phyloP scores from a whole-genome alignment of 306 rosid species.

The Vigna mungo region DNA sequence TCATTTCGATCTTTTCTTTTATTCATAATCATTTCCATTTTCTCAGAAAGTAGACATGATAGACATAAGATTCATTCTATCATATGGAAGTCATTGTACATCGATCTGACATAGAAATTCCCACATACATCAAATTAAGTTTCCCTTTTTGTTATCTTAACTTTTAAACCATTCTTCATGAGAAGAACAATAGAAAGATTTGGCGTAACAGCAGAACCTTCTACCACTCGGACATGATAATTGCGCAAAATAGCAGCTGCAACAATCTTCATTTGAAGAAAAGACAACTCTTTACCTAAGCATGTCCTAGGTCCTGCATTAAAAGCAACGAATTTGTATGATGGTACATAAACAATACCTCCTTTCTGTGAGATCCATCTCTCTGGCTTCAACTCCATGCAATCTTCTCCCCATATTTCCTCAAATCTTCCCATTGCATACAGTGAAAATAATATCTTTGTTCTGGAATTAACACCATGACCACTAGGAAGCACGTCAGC shows the following conservation, averaged over 20 bases:
- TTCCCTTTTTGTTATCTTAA: conserved; percentile 39
- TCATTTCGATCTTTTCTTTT: no score
- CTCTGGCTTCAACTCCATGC: conserved; percentile 68
- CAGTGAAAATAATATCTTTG: conserved; percentile 35
- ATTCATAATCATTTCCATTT: no score
- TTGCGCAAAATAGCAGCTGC: conserved; percentile 43
- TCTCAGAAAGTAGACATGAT: no score
- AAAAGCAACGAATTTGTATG: conserved; percentile 58
- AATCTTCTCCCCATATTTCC: conserved; percentile 62
- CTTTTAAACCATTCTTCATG: conserved; percentile 59
- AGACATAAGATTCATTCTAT: no score
- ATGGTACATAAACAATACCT: conserved; percentile 43
- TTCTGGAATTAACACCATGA: conserved; percentile 33
- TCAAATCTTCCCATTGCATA: conserved; percentile 67
- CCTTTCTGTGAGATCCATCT: conserved; percentile 61
- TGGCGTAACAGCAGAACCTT: conserved; percentile 36
- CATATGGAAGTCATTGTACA: no score
- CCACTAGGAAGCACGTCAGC: conserved; percentile 65
- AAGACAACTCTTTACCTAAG: conserved; percentile 56
- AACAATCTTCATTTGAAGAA: conserved; percentile 56
- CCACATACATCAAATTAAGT: not conserved
- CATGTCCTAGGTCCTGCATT: conserved; percentile 69
- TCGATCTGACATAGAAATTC: no score
- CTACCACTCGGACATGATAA: conserved; percentile 43
- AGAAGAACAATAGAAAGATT: conserved; percentile 49